Evolutionary conservation across 441 rosid genomes (phyloP), one percentile per base, ranked within the genome.

Genomic region (Daphne laureola): DNA sequence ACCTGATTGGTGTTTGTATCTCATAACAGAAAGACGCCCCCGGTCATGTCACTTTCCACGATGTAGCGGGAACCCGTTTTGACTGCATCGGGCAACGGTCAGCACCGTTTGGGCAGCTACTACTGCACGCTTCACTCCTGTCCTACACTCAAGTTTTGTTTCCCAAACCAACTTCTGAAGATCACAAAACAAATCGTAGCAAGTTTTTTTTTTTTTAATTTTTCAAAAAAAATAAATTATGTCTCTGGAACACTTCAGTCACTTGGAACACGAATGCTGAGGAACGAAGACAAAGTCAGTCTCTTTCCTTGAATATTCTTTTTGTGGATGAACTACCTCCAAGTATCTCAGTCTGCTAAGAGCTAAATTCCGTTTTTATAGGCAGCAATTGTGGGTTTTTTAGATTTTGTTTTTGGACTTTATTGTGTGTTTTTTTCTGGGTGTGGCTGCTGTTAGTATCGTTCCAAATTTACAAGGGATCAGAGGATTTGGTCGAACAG

Each of bases 1-100:
- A 18, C 3, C 23, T 1, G 23, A 3, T 18, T 1, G 1, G 23
- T 18, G 1, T 18, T 1, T 18, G 3, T n/a, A 18, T 18, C 25
- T 21, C 25, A 2, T 21, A 21, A 21, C 25, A 21, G 3, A 66
- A 59, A 27, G 53, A 55, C 55, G 14, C 58, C 15, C 41, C 8
- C 62, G 44, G 78, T 75, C 75, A 68, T 66, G 78, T 80, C 84
- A 49, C 74, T 70, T 63, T 78, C 86, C 55, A 67, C 69, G 41
- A 41, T 65, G 51, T 58, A 67, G 71, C 65, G 71, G 56, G 74
- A 67, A 71, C 57, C 57, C 60, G 61, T 73, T 81, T 81, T 78
- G 77, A 77, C 80, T 70, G 77, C 74, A 65, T 21, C 15, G 85
- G 89, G 81, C 71, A 82, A 57, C 81, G 79, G 88, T 25, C 74